Percentiles rank a stretch among this genome's conserved stretches.
Conservation (phyloP, 164 flowering plant genomes). For the Malania oleifera region DNA sequence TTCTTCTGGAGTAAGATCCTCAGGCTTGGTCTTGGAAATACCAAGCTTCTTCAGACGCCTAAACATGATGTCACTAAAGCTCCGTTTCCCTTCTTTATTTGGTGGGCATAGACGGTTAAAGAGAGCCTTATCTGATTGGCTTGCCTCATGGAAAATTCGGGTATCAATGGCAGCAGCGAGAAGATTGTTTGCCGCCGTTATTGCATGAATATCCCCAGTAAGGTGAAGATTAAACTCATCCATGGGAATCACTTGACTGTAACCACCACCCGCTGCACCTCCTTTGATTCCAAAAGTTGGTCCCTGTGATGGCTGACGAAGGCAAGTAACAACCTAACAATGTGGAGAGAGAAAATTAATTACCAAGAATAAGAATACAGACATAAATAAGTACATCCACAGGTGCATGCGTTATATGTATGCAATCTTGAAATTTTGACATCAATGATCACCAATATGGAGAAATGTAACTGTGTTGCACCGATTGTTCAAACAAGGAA, state of each 20-base stretch:
- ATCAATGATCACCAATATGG: too few relatives aligned
- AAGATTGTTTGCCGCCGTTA: constrained; percentile 98
- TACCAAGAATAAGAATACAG: too few relatives aligned
- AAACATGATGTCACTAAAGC: constrained; percentile 73
- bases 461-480: too few relatives aligned
- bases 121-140: constrained; percentile 92
- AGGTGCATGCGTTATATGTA: too few relatives aligned
- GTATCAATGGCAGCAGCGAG: constrained; percentile 98
- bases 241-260: constrained; percentile 99
- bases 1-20: constrained; percentile 84
- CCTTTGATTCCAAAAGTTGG: constrained; percentile 99
- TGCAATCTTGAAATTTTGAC: too few relatives aligned
- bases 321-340: constrained; percentile 82
- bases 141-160: constrained; percentile 81
- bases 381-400: too few relatives aligned
- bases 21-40: constrained; percentile 70
- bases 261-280: constrained; percentile 99
- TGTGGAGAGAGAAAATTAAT: constrained; percentile 5
- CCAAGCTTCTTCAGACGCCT: constrained; percentile 86
- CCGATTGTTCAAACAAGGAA: too few relatives aligned
- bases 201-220: constrained; percentile 98
- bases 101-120: constrained; percentile 86
- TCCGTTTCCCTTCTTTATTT: constrained; percentile 75
- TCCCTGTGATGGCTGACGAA: constrained; percentile 99
- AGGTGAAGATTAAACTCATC: constrained; percentile 97